Evolutionary conservation across 805 yeast genomes (phyloP).

Genomic region (Wickerhamiella galacta): DNA sequence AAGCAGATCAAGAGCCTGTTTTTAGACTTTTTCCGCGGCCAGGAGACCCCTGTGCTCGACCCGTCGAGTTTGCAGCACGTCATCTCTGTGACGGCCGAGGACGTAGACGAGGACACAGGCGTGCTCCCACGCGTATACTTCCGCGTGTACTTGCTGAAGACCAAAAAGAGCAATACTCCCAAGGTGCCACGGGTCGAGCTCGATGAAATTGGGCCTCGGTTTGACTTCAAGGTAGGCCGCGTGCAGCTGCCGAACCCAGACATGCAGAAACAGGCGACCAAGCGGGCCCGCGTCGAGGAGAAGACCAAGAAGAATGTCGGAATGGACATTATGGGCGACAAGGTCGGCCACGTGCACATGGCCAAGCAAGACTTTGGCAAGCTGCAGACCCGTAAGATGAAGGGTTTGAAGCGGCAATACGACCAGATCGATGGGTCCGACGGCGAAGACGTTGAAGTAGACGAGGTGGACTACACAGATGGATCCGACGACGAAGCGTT

Average conservation of each 20-base stretch:
- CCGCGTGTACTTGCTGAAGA: conserved; percentile 76
- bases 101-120: conserved; percentile 52
- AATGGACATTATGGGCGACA: conserved; percentile 83
- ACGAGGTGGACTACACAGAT: conserved; percentile 4
- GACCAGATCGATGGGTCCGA: conserved; percentile 54
- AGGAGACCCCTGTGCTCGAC: conserved; percentile 64
- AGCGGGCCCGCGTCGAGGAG: conserved; percentile 65
- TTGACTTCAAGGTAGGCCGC: conserved; percentile 86
- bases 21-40: conserved; percentile 82
- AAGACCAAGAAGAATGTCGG: conserved; percentile 79
- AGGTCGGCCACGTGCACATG: conserved; percentile 89
- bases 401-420: conserved; percentile 77
- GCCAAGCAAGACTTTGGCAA: conserved; percentile 85
- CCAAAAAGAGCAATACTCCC: conserved; percentile 51
- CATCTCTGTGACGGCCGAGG: conserved; percentile 63
- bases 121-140: conserved; percentile 68
- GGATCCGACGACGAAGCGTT: not conserved
- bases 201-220: conserved; percentile 88
- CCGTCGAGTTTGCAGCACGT: conserved; percentile 91
- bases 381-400: conserved; percentile 95
- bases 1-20: conserved; percentile 76
- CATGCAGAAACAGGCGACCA: conserved; percentile 74
- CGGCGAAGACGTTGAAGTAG: conserved; percentile 28
- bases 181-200: conserved; percentile 87
- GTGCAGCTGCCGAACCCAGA: conserved; percentile 69